Percentiles rank a stretch among this genome's conserved stretches.
Conservation (phyloP, 1,284 basidiomycete genomes). For the Apiotrichum siamense region DNA sequence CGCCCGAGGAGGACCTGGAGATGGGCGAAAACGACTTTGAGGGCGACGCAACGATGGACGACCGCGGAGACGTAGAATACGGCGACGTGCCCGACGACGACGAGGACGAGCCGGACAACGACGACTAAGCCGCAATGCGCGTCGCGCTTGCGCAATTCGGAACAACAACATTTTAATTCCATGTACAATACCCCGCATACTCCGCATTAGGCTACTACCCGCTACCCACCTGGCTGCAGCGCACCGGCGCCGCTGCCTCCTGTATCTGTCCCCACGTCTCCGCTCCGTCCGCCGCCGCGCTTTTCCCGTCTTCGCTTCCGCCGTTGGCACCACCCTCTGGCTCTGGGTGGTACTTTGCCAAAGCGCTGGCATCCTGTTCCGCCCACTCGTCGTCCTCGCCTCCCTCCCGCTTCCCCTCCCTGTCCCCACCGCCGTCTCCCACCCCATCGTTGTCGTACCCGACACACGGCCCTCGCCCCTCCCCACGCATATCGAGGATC, state of each 20-base stretch:
- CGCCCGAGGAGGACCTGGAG: conserved; percentile 15
- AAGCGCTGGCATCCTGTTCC: no score
- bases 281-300: no score
- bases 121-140: conserved; percentile 1
- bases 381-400: not conserved
- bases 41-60: conserved; percentile 26
- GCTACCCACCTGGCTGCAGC: not conserved
- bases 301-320: no score
- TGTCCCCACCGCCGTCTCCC: not conserved
- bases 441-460: conserved; percentile 12
- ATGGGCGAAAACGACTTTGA: conserved; percentile 22
- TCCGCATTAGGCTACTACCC: not conserved
- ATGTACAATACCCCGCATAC: conserved; percentile 3
- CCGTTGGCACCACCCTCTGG: no score
- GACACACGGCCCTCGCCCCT: conserved; percentile 55
- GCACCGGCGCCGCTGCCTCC: not conserved
- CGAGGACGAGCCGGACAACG: conserved; percentile 39
- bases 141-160: no score
- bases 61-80: conserved; percentile 35
- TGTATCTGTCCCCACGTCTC: not conserved
- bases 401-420: not conserved
- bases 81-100: conserved; percentile 30
- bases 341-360: no score
- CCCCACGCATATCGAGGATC: conserved; percentile 66
- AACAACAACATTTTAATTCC: not conserved